Conservation (phyloP, 2,329 filamentous ascomycete species). For the Diaporthe helianthi region DNA sequence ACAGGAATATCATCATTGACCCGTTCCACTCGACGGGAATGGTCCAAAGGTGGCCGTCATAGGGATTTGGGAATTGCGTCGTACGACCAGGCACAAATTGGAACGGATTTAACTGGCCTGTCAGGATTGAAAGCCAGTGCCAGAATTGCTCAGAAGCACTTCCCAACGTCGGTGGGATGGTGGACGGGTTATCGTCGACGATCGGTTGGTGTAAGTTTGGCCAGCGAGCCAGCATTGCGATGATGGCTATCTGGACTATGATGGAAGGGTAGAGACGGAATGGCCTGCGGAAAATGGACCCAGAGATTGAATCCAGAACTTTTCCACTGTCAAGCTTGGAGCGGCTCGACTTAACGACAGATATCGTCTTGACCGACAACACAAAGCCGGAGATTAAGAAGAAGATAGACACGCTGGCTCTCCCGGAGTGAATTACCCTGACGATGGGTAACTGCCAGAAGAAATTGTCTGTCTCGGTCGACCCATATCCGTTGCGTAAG, state of each 20-base stretch:
- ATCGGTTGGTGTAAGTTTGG: neutral
- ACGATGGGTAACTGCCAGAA: slow-evolving; percentile 42
- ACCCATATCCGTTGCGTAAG: neutral
- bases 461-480: neutral
- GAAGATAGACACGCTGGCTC: slow-evolving; percentile 45
- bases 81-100: neutral
- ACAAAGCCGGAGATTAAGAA: slow-evolving; percentile 48
- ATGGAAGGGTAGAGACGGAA: slow-evolving; percentile 44
- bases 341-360: slow-evolving; percentile 34
- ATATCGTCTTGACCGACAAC: slow-evolving; percentile 43
- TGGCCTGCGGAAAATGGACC: slow-evolving; percentile 40
- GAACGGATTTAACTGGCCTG: neutral
- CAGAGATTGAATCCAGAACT: slow-evolving; percentile 36
- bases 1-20: slow-evolving; percentile 35
- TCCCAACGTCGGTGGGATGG: neutral
- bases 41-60: slow-evolving; percentile 38
- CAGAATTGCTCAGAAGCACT: neutral
- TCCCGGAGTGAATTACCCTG: slow-evolving; percentile 41
- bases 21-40: slow-evolving; percentile 39
- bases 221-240: slow-evolving; percentile 20
- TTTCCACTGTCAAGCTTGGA: slow-evolving; percentile 27
- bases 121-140: neutral
- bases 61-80: slow-evolving; percentile 25
- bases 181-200: neutral
- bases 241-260: slow-evolving; percentile 37